Evolutionary conservation across 805 yeast genomes (phyloP).

Genomic region (Brettanomyces bruxellensis): DNA sequence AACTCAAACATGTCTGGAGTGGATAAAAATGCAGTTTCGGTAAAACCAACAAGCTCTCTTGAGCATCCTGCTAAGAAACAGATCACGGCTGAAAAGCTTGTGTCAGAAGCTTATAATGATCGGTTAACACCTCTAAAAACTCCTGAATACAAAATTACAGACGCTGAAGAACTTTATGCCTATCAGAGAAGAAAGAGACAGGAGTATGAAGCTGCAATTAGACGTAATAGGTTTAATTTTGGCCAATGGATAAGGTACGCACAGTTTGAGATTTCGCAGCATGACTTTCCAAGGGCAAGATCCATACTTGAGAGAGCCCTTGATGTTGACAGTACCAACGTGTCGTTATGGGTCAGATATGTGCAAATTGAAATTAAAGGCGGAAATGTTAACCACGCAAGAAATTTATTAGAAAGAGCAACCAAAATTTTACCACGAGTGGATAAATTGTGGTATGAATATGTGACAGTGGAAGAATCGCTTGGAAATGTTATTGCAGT

Average conservation of each 20-base stretch:
- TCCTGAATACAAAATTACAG: conserved; percentile 47
- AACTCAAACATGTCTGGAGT: too few relatives aligned
- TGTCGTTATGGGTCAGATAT: conserved; percentile 82
- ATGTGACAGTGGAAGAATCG: conserved; percentile 75
- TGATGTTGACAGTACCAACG: conserved; percentile 62
- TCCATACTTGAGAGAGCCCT: conserved; percentile 84
- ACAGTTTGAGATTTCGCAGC: conserved; percentile 73
- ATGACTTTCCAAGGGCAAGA: conserved; percentile 70
- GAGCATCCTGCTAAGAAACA: conserved; percentile 36
- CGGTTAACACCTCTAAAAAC: conserved; percentile 30
- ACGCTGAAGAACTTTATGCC: conserved; percentile 73
- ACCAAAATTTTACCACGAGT: conserved; percentile 65
- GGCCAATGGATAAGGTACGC: conserved; percentile 94
- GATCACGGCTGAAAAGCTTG: conserved; percentile 55
- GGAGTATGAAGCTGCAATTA: conserved; percentile 80
- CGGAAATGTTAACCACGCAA: conserved; percentile 76
- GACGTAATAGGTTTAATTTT: conserved; percentile 71
- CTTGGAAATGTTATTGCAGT: conserved; percentile 55
- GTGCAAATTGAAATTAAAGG: conserved; percentile 66
- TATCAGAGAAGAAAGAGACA: conserved; percentile 66
- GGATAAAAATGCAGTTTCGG: too few relatives aligned
- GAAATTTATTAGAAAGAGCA: conserved; percentile 76
- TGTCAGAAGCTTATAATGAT: conserved; percentile 51
- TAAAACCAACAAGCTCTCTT: not conserved
- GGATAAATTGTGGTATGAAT: conserved; percentile 81